These are phyloP conservation scores for Phytopythium litorale DNA, from an alignment of 352 stramenopile genomes.

Conservation along the genomic window DNA sequence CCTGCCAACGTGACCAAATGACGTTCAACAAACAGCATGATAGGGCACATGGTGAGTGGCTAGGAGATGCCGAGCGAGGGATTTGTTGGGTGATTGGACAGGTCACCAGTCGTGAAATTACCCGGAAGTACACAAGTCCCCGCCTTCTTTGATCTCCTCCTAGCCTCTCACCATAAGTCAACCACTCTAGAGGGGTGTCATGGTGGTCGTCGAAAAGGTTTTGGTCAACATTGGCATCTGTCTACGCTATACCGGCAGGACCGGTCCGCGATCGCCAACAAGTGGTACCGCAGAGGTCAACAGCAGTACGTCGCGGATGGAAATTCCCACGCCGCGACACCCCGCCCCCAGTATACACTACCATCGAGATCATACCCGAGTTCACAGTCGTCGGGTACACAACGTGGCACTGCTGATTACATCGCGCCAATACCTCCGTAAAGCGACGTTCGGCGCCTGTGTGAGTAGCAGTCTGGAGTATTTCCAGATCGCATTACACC, in stretches of 20 bases:
- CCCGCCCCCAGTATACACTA: neutral
- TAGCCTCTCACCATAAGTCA: neutral
- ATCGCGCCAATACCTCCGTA: neutral
- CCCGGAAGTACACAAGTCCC: neutral
- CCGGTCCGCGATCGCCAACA: neutral
- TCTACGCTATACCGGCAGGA: neutral
- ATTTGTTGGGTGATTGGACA: too few species aligned
- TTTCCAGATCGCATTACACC: neutral
- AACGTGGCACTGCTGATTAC: neutral
- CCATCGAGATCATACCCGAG: neutral
- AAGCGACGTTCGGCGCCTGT: neutral
- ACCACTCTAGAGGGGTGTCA: neutral
- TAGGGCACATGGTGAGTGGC: too few species aligned
- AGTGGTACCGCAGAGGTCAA: neutral
- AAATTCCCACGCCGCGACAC: neutral
- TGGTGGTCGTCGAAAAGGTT: neutral
- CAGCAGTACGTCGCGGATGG: neutral
- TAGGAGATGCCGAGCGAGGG: too few species aligned
- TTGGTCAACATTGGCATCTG: neutral
- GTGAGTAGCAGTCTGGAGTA: neutral
- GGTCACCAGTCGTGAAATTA: neutral
- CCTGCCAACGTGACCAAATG: too few species aligned
- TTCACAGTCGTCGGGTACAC: neutral
- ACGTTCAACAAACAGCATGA: too few species aligned
- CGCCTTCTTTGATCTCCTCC: neutral